Conservation (phyloP, 1,284 basidiomycete genomes). For the Earliella scabrosa region DNA sequence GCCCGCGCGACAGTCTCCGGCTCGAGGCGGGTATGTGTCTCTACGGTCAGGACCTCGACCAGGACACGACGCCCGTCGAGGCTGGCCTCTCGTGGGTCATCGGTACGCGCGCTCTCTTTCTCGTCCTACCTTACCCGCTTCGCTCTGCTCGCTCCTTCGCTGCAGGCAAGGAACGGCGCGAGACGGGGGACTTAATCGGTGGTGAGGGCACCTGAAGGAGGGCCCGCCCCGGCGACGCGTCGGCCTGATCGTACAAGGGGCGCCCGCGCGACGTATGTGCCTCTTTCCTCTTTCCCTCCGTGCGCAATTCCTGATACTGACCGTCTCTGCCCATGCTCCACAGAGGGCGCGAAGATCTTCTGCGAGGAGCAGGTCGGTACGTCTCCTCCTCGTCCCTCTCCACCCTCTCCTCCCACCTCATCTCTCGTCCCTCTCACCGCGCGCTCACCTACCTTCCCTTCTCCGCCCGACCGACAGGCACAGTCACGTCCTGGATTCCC, state of each 20-base stretch:
- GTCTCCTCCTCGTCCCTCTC: no score
- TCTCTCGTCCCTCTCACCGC: background rate
- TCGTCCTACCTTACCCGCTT: no score
- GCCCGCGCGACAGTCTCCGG: constrained; percentile 91
- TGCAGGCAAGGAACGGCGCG: constrained; percentile 81
- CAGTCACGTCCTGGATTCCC: constrained; percentile 94
- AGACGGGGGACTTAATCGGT: constrained; percentile 83
- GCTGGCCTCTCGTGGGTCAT: constrained; percentile 94
- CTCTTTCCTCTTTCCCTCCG: background rate
- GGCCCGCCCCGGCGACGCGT: constrained; percentile 82
- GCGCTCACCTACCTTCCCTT: background rate
- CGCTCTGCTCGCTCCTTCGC: background rate
- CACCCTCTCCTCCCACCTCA: no score
- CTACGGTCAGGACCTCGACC: constrained; percentile 94
- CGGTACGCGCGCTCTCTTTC: constrained; percentile 58
- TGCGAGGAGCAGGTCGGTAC: constrained; percentile 62
- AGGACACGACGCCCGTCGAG: constrained; percentile 86
- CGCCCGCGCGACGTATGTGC: constrained; percentile 81
- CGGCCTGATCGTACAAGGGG: constrained; percentile 83
- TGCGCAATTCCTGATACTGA: constrained; percentile 9
- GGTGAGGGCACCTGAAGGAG: constrained; percentile 83
- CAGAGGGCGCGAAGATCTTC: constrained; percentile 85
- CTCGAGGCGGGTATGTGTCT: constrained; percentile 99
- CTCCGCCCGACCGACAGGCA: constrained; percentile 48
- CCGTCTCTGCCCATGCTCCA: background rate